A percentile compares a stretch with the other conserved stretches of the same genome.
phyloP scores from a whole-genome alignment of 2,329 filamentous ascomycete genomes.

The Rutstroemia sp. region DNA sequence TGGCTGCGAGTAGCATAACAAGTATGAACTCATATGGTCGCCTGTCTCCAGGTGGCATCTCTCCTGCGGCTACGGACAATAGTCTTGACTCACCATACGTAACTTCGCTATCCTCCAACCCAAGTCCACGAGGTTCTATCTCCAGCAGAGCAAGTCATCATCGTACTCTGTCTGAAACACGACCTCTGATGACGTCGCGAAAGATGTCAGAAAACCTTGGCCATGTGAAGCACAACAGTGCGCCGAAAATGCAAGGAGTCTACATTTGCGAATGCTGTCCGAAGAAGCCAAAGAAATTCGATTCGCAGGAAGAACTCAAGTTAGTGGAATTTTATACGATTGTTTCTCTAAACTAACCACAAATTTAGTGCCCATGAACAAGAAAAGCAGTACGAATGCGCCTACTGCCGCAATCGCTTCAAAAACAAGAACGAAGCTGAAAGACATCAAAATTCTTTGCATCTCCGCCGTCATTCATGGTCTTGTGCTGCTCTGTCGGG shows the following conservation, averaged over 20 bases:
- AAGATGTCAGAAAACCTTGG: slow-evolving; percentile 39
- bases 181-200: slow-evolving; percentile 32
- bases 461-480: slow-evolving; percentile 90
- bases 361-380: slow-evolving; percentile 68
- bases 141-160: slow-evolving; percentile 28
- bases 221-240: slow-evolving; percentile 36
- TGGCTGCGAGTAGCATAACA: slow-evolving; percentile 55
- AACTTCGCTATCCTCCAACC: slow-evolving; percentile 36
- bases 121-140: slow-evolving; percentile 32
- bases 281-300: slow-evolving; percentile 95
- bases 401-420: slow-evolving; percentile 89
- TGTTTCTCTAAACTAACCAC: slow-evolving; percentile 21
- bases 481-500: slow-evolving; percentile 81
- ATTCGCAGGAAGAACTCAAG: slow-evolving; percentile 75
- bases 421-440: slow-evolving; percentile 99
- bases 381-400: slow-evolving; percentile 94
- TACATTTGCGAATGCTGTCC: slow-evolving; percentile 91
- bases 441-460: slow-evolving; percentile 89
- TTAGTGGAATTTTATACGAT: slow-evolving; percentile 39
- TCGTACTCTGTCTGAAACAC: slow-evolving; percentile 32
- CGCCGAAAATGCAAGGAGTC: slow-evolving; percentile 47
- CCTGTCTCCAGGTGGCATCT: slow-evolving; percentile 52
- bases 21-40: slow-evolving; percentile 56
- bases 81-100: slow-evolving; percentile 45
- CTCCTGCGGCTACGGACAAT: slow-evolving; percentile 32